Evolutionary conservation across 2,329 filamentous ascomycete species (phyloP), one percentile per base, ranked within the genome.

Genomic region (Trichoderma breve): DNA sequence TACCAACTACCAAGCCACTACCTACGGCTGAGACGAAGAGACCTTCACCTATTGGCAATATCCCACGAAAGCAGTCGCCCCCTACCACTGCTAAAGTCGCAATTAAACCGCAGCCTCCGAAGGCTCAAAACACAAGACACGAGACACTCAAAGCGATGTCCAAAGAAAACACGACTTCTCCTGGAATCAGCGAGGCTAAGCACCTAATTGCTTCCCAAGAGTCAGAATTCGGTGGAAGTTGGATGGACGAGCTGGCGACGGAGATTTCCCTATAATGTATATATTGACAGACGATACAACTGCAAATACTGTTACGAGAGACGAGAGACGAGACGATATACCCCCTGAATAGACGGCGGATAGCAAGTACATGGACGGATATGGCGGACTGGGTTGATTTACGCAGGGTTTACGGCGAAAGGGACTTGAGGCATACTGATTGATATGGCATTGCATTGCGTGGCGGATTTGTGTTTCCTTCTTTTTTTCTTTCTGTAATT

Each of bases 211-310:
- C 76, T 12, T 83, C 81, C 11, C 81, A 82, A 70, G 81, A 83
- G 75, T 77, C 81, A 1, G 80, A 82, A 28, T 83, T 82, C 21
- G 81, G 81, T 6, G 81, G 81, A 3, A 80, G 76, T 12, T 83
- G 81, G 81, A 74, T 82, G 5, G 81, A 83, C 30, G 80, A 83
- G 21, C 73, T 80, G n/a, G 80, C 77, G 1, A 71, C 77, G 6
- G 81, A 82, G 30, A 63, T 81, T 43, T 32, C 70, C n/a, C 34
- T 76, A 47, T 77, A 66, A 76, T 51, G 62, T 18, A 63, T 47
- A 43, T 47, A 26, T 34, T 51, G 28, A 66, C 39, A 11, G 3
- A 36, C 2, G 3, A 24, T 21, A 15, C 30, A 55, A 12, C 36
- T 43, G 39, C 15, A 43, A 43, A n/a, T 18, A 43, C 39, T 3